Percentiles rank a stretch among this genome's conserved stretches.
These are phyloP conservation scores for Yamadazyma endophytica DNA, from an alignment of 805 yeast species.

Conservation along the genomic window DNA sequence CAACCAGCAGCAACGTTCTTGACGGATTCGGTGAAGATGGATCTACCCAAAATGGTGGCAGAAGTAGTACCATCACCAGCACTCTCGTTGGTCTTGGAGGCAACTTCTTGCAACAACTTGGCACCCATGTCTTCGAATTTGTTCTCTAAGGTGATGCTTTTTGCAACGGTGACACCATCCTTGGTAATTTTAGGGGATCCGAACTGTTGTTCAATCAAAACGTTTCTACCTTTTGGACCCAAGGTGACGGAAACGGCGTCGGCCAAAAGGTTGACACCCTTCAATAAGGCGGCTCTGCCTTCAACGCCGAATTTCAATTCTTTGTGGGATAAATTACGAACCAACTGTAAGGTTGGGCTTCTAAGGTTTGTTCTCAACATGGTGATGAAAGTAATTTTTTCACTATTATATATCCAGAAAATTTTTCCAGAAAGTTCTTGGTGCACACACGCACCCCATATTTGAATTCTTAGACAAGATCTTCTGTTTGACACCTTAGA, in stretches of 20 bases:
- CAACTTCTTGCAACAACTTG: constrained; percentile 91
- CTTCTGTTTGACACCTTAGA: background rate
- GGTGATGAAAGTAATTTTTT: constrained; percentile 4
- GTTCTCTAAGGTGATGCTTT: constrained; percentile 75
- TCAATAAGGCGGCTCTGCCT: constrained; percentile 90
- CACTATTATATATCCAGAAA: constrained; percentile 6
- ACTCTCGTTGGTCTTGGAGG: constrained; percentile 92
- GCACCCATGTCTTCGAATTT: constrained; percentile 97
- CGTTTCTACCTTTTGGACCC: constrained; percentile 98
- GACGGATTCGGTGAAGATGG: constrained; percentile 91
- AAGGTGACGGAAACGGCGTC: constrained; percentile 95
- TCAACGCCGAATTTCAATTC: constrained; percentile 96
- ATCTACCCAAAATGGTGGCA: constrained; percentile 93
- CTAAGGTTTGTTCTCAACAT: constrained; percentile 49
- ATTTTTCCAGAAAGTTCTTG: constrained; percentile 14
- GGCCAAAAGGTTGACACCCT: constrained; percentile 92
- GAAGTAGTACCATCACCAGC: constrained; percentile 99
- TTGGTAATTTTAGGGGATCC: constrained; percentile 98
- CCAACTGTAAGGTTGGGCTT: constrained; percentile 35
- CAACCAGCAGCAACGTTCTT: constrained; percentile 98
- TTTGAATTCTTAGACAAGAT: background rate
- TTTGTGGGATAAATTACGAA: constrained; percentile 67
- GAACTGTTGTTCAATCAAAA: constrained; percentile 90
- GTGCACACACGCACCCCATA: constrained; percentile 4
- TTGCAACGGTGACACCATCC: constrained; percentile 98